Conservation (phyloP, 176 grass and related monocot species). For the Aegilops longissima region DNA sequence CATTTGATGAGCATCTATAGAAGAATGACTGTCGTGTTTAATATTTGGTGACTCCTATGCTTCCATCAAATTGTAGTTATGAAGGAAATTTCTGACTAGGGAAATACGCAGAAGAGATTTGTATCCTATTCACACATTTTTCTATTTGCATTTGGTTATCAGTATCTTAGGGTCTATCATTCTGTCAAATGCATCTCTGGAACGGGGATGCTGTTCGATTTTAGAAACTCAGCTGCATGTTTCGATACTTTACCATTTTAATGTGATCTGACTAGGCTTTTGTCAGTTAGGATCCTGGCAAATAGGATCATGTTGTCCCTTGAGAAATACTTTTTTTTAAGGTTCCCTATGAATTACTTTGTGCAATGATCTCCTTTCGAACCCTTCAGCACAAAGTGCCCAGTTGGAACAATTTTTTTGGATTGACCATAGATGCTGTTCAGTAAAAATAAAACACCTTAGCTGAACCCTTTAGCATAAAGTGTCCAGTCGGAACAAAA, state of each 20-base stretch:
- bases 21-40: not conserved
- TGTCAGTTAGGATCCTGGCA: not conserved
- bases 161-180: not conserved
- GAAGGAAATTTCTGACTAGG: not conserved
- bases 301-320: not conserved
- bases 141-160: conserved; percentile 6
- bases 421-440: not conserved
- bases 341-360: not conserved
- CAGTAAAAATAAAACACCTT: not conserved
- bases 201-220: not conserved
- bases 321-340: not conserved
- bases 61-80: no score
- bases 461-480: not conserved
- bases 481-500: not conserved
- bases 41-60: no score
- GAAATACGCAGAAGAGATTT: not conserved
- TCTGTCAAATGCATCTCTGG: not conserved
- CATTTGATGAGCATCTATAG: not conserved
- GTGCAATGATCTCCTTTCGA: not conserved
- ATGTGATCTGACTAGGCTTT: not conserved
- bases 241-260: not conserved
- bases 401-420: not conserved
- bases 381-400: not conserved
- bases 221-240: not conserved
- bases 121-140: not conserved